Percentiles rank a stretch among this genome's conserved stretches.
phyloP scores from a whole-genome alignment of 2,329 filamentous ascomycete genomes.

The Hawksworthiomyces lignivorus region DNA sequence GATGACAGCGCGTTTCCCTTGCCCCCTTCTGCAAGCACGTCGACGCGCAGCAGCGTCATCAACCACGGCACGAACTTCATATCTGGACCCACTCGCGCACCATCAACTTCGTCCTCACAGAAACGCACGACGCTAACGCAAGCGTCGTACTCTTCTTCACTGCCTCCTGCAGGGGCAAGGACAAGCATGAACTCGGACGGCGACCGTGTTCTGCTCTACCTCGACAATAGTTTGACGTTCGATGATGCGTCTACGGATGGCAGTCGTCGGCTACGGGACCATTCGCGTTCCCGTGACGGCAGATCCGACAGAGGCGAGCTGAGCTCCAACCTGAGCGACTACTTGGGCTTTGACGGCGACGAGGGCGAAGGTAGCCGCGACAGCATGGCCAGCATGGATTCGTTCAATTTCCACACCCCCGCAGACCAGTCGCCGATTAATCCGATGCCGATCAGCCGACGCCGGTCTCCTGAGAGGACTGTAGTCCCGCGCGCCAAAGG shows the following conservation, averaged over 20 bases:
- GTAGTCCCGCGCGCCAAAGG: too few relatives aligned
- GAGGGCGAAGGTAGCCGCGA: conserved; percentile 8
- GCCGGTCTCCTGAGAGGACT: too few relatives aligned
- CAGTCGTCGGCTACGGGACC: conserved; percentile 1
- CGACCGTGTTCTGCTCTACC: conserved; percentile 17
- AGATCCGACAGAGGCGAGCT: conserved; percentile 18
- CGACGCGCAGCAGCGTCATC: too few relatives aligned
- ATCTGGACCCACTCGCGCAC: neutral
- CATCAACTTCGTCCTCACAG: too few relatives aligned
- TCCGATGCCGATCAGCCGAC: neutral
- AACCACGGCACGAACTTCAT: too few relatives aligned
- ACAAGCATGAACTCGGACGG: conserved; percentile 9
- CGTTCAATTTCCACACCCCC: conserved; percentile 12
- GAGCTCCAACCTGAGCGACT: conserved; percentile 21
- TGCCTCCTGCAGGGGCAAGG: too few relatives aligned
- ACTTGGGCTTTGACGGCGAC: conserved; percentile 19
- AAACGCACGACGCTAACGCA: too few relatives aligned
- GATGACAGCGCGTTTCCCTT: conserved; percentile 7
- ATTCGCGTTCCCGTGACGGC: too few relatives aligned
- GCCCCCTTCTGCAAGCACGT: conserved; percentile 3
- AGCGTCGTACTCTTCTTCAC: too few relatives aligned
- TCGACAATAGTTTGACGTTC: conserved; percentile 11
- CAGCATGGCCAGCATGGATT: conserved; percentile 12
- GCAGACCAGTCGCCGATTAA: conserved; percentile 9
- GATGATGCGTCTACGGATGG: neutral